These are phyloP conservation scores for Ustilaginoidea virens DNA, from an alignment of 2,329 filamentous ascomycete genomes.

Conservation along the genomic window DNA sequence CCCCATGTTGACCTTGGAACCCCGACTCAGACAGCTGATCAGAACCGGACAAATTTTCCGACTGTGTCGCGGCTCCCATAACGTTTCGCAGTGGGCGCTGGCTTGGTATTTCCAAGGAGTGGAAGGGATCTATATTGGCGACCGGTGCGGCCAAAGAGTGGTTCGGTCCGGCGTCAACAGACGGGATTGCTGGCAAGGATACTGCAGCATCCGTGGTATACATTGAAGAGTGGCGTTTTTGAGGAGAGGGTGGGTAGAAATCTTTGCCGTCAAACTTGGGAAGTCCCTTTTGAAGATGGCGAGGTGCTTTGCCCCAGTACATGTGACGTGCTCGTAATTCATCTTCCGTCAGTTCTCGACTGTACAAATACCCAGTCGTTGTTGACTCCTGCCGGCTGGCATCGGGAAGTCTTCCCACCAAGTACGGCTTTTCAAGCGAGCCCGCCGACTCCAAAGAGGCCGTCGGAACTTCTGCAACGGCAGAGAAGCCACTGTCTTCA, in stretches of 20 bases:
- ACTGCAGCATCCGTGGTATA: conserved; percentile 1
- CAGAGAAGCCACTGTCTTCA: conserved; percentile 2
- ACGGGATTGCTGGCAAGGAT: conserved; percentile 1
- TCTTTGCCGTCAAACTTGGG: conserved; percentile 51
- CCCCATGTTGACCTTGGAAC: conserved; percentile 9
- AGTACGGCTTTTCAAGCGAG: conserved; percentile 27
- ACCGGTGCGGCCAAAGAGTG: conserved; percentile 2
- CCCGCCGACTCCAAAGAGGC: conserved; percentile 6
- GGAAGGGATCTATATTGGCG: conserved; percentile 9
- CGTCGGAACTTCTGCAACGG: conserved; percentile 1
- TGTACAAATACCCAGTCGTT: conserved; percentile 36
- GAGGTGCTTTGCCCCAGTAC: conserved; percentile 44
- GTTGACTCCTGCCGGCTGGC: conserved; percentile 24
- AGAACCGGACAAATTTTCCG: conserved; percentile 14
- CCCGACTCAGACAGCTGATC: conserved; percentile 10
- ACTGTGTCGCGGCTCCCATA: conserved; percentile 16
- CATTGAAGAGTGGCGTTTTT: conserved; percentile 2
- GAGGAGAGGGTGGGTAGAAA: conserved; percentile 43
- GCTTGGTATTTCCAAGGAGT: conserved; percentile 6
- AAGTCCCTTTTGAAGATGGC: conserved; percentile 32
- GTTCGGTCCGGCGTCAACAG: conserved; percentile 2
- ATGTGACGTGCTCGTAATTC: conserved; percentile 42
- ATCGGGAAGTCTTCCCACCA: conserved; percentile 35
- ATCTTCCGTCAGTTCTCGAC: conserved; percentile 39
- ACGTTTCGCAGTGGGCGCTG: conserved; percentile 9